phyloP scores from a whole-genome alignment of 2,329 filamentous ascomycete species.

The Botrytis cinerea region DNA sequence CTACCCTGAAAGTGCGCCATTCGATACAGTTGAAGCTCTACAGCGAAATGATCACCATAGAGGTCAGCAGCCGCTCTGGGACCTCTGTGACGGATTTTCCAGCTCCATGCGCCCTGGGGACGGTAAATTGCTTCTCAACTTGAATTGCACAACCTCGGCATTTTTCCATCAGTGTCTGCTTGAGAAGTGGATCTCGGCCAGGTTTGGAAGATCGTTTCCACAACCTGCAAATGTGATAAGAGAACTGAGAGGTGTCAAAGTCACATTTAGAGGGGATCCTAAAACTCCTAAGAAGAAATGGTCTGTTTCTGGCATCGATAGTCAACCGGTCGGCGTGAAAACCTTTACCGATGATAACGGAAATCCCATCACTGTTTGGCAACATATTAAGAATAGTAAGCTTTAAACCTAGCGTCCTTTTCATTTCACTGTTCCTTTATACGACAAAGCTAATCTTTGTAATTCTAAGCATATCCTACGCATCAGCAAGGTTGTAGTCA shows the following conservation, averaged over 20 bases:
- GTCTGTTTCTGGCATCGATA: not conserved
- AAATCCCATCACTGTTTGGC: not conserved
- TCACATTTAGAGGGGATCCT: not conserved
- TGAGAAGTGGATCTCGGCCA: not conserved
- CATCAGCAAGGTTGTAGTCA: not conserved
- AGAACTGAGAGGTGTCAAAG: not conserved
- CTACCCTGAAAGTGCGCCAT: slow-evolving; percentile 1
- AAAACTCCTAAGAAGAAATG: not conserved
- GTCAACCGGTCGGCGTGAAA: not conserved
- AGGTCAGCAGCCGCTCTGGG: not conserved
- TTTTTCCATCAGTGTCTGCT: slow-evolving; percentile 20
- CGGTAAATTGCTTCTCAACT: slow-evolving; percentile 24
- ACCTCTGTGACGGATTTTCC: slow-evolving; percentile 24
- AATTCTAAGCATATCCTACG: too few relatives aligned
- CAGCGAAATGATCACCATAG: too few relatives aligned
- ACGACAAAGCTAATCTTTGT: too few relatives aligned
- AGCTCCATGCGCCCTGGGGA: slow-evolving; percentile 27
- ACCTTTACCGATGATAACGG: not conserved
- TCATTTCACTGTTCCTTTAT: too few relatives aligned
- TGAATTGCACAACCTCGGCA: slow-evolving; percentile 27
- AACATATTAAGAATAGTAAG: not conserved
- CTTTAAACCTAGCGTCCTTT: not conserved
- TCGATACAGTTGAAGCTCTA: too few relatives aligned
- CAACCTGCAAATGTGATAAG: not conserved
- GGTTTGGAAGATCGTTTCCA: not conserved